Evolutionary conservation across 2,329 filamentous ascomycete species (phyloP), one percentile per base, ranked within the genome.

Genomic region (Alternaria sp.): DNA sequence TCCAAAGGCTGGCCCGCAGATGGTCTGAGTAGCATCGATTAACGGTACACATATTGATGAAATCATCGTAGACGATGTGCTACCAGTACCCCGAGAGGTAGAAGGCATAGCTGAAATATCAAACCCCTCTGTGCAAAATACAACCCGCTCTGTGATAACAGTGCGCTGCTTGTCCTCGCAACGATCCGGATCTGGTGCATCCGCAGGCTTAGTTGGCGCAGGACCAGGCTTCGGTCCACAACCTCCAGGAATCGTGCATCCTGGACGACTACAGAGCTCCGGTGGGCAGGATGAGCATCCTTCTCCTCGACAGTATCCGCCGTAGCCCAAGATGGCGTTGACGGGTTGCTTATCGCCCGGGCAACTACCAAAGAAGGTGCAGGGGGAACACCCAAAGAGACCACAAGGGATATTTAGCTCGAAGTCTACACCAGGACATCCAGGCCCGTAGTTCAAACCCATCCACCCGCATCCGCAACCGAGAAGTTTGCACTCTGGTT

Each of bases 381-480:
- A 72, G 28, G 51, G 64, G 46, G 41, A 57, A 50, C 62, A 69
- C 3, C 70, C 71, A 18, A 72, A 71, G 20, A 74, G 6, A 38
- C 71, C 67, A 25, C 62, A 59, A 7, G 60, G 38, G 28, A 57
- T 36, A 3, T 50, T 45, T 18, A 62, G n/a, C 22, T 61, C 36
- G 16, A 54, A 22, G 2, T 57, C 54, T 7, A n/a, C 22, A 34
- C 20, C 27, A 40, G 58, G 41, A 40, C 68, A 68, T 10, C 66
- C 67, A 20, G 66, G 67, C 6, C 69, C 69, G 32, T 61, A 63
- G 4, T 54, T 48, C n/a, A 74, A 62, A 12, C 71, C 71, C 65
- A 69, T 62, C 60, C 64, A 72, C 14, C 71, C 70, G 25, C 70
- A 74, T 54, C 62, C 67, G 41, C 68, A 72, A 16, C 70, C 71